These are phyloP conservation scores for Verbena officinalis DNA, from an alignment of 257 asterid species.

Conservation along the genomic window DNA sequence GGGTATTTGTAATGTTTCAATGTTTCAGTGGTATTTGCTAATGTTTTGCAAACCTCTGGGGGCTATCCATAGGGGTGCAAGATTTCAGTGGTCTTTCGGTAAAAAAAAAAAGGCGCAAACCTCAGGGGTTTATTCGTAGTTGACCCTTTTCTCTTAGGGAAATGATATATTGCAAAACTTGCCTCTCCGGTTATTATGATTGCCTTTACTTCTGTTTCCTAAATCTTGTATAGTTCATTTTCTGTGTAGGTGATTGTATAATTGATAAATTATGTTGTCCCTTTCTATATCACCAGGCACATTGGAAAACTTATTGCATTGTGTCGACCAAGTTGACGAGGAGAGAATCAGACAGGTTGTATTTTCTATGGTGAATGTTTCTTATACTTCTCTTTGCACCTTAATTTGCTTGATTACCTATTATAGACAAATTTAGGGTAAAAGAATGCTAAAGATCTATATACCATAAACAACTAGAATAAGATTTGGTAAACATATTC, in stretches of 20 bases:
- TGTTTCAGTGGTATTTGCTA: no score
- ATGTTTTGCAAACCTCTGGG: no score
- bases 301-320: conserved; percentile 78
- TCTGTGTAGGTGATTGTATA: conserved; percentile 14
- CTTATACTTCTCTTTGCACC: conserved; percentile 11
- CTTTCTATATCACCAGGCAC: conserved; percentile 54
- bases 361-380: conserved; percentile 22
- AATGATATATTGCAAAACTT: not conserved
- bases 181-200: not conserved
- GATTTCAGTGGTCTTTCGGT: no score
- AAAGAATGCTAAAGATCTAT: no score
- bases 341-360: conserved; percentile 77
- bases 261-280: conserved; percentile 24
- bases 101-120: no score
- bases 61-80: no score
- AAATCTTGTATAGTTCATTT: conserved; percentile 20
- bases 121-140: not conserved
- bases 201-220: conserved; percentile 17
- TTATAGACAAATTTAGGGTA: no score
- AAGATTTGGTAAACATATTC: no score
- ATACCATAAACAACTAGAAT: no score
- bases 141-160: not conserved
- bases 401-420: conserved; percentile 21
- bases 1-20: no score
- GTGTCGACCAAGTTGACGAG: conserved; percentile 75